Evolutionary conservation across 2,329 filamentous ascomycete species (phyloP), one percentile per base, ranked within the genome.

Genomic region (Ascochyta pisi): DNA sequence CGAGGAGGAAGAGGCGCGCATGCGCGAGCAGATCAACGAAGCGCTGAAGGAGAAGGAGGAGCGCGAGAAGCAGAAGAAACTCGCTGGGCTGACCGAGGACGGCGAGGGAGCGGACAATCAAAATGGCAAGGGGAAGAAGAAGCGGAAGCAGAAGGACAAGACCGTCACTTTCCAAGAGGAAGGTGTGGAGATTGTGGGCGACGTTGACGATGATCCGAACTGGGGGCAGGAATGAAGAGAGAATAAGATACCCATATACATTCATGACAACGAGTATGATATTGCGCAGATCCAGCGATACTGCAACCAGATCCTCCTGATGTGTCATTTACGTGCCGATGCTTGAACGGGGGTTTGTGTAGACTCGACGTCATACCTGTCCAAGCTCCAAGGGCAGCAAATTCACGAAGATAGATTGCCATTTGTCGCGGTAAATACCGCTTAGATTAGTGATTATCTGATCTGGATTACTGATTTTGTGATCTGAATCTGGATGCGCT

Each of bases 21-120:
- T 76, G 48, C 53, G 74, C 12, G 65, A 63, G 19, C 65, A 71
- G 5, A 79, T 80, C 54, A 73, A 64, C 15, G 65, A 62, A 37
- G 77, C 76, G 3, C 60, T 62, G 16, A 71, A 69, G 7, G 64
- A 75, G 22, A 61, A 64, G 9, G 69, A 67, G 39, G 76, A 78
- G 62, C 64, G 75, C 50, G 74, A 76, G 57, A 67, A 71, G 26
- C 73, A 76, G 60, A 62, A 71, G 43, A 52, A 49, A 13, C 69
- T 72, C 26, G 54, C 69, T 3, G 68, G 71, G 0, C 46, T 67
- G 1, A 58, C 62, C 29, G 62, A 58, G 27, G 60, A 58, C 4
- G 62, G 57, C 10, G 61, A 60, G 9, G 58, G 33, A 1, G 50
- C 40, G 10, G 62, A 66, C 24, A 65, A 66, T 38, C 66, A 68